phyloP scores from a whole-genome alignment of 306 rosid genomes.

The Acacia crassicarpa region DNA sequence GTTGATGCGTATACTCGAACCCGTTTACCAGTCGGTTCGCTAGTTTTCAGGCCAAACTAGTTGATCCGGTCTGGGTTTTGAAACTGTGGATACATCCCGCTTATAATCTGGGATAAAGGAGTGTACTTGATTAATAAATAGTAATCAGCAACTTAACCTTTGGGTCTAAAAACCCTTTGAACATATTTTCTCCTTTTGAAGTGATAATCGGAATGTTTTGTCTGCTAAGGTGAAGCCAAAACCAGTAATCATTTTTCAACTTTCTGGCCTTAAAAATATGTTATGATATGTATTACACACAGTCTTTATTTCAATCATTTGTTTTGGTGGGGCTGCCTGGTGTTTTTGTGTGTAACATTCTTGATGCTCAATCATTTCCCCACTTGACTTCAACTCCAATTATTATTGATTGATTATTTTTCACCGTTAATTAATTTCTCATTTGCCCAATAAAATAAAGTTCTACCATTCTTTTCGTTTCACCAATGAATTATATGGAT shows the following conservation, averaged over 20 bases:
- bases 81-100: not conserved
- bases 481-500: too few relatives aligned
- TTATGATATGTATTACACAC: not conserved
- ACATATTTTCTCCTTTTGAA: slow-evolving; percentile 18
- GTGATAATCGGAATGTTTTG: slow-evolving; percentile 4
- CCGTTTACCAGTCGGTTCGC: too few relatives aligned
- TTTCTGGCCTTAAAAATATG: slow-evolving; percentile 21
- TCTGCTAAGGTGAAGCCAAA: slow-evolving; percentile 24
- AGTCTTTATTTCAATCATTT: slow-evolving; percentile 34
- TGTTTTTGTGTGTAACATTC: slow-evolving; percentile 16
- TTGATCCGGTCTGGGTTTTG: too few relatives aligned
- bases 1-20: too few relatives aligned
- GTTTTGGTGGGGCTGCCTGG: slow-evolving; percentile 32
- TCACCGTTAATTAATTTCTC: not conserved
- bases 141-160: not conserved
- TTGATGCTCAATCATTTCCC: slow-evolving; percentile 34
- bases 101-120: not conserved
- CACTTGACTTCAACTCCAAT: slow-evolving; percentile 30
- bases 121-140: not conserved
- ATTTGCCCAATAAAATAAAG: too few relatives aligned
- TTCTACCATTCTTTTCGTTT: too few relatives aligned
- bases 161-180: not conserved
- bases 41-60: too few relatives aligned
- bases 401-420: not conserved
- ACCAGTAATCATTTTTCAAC: slow-evolving; percentile 27